These are phyloP conservation scores for Phytophthora cactorum DNA, from an alignment of 352 stramenopile species.

Conservation along the genomic window DNA sequence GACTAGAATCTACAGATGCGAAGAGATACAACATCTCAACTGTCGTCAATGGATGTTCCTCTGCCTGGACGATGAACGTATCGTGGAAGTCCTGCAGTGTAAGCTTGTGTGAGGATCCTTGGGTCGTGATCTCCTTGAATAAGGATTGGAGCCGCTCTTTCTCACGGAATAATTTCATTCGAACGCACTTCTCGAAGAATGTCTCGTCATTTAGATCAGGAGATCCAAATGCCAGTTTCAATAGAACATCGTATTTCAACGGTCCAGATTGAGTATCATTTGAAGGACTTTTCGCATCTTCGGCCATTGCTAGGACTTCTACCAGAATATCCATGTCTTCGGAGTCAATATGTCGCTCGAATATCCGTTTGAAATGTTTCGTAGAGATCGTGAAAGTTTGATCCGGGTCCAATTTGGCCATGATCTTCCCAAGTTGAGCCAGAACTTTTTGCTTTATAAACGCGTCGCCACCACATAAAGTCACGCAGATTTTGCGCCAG, in stretches of 20 bases:
- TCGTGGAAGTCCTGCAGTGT: slow-evolving; percentile 26
- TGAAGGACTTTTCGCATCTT: not conserved
- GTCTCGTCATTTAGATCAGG: slow-evolving; percentile 36
- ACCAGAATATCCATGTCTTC: slow-evolving; percentile 44
- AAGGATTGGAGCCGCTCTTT: slow-evolving; percentile 16
- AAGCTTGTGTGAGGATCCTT: slow-evolving; percentile 16
- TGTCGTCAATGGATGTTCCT: slow-evolving; percentile 19
- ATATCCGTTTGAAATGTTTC: slow-evolving; percentile 53
- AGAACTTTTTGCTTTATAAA: slow-evolving; percentile 41
- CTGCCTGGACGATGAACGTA: slow-evolving; percentile 7
- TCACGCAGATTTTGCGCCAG: slow-evolving; percentile 44
- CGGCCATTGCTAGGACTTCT: slow-evolving; percentile 15
- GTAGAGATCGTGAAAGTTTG: slow-evolving; percentile 39
- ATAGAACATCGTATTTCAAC: slow-evolving; percentile 60
- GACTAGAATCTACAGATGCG: slow-evolving; percentile 25
- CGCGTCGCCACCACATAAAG: slow-evolving; percentile 38
- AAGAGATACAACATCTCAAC: slow-evolving; percentile 53
- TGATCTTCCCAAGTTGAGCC: slow-evolving; percentile 56
- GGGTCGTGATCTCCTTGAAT: slow-evolving; percentile 24
- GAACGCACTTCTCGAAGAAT: slow-evolving; percentile 26
- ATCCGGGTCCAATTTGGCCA: slow-evolving; percentile 54
- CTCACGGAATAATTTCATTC: slow-evolving; percentile 28
- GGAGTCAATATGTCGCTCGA: slow-evolving; percentile 49
- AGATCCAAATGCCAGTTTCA: slow-evolving; percentile 56
- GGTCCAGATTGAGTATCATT: not conserved